Base-by-base conservation (phyloP, 805 yeast species). In the Ogataea naganishii region DNA sequence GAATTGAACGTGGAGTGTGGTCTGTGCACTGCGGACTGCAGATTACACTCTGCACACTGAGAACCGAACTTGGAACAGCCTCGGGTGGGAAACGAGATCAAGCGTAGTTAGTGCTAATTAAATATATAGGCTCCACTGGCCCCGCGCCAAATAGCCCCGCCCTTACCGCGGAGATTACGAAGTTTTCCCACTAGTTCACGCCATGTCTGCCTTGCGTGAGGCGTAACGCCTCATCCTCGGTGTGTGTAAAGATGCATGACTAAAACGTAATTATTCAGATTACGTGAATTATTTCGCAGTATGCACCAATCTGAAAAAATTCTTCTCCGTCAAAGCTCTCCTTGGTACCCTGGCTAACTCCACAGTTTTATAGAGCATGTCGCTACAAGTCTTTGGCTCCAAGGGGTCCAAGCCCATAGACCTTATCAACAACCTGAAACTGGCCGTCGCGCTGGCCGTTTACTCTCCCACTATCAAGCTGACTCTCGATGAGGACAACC, bases 341-440 rank as follows among this genome's bases (percentile, higher is more conserved):
- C 34, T 14, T n/a, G 14, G 12, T 6, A 19, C 18, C 19, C 17
- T 14, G 17, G n/a, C n/a, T n/a, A n/a, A n/a, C n/a, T n/a, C n/a
- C n/a, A n/a, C n/a, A n/a, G n/a, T n/a, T n/a, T n/a, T 3, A 19
- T 10, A 13, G 7, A 31, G 9, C 12, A 50, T 43, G 55, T 38
- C 54, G 11, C 26, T 55, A 14, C 52, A 59, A 36, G 19, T 61
- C 14, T 49, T 37, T 26, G 56, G 53, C 26, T 53, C 54, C 20
- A 51, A 49, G 24, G 53, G 53, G 24, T 34, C 47, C 13, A 26
- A 44, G n/a, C 30, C 43, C 8, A 31, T 38, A 14, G 49, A 64
- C 4, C 45, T 68, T 7, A 55, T 53, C 6, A 50, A 46, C 30
- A 66, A 66, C 41, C 46, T 66, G 39, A 70, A 72, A 42, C 43